Base-by-base conservation (phyloP, 768 basidiomycete genomes). In the Trametes punicea region DNA sequence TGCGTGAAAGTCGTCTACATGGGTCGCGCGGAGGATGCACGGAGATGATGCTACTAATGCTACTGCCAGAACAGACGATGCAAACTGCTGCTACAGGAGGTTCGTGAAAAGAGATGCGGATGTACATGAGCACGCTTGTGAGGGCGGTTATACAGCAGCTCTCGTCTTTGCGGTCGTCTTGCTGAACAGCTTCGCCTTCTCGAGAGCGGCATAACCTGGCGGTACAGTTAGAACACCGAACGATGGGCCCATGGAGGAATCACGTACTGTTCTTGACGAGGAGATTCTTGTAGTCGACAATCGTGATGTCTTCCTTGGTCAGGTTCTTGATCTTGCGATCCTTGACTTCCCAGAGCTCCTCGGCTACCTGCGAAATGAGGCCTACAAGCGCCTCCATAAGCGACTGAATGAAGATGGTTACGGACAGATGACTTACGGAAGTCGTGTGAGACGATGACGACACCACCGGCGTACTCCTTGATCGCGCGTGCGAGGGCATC, bases 381-480 rank as follows among this genome's bases (percentile, higher is more conserved):
- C 90, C 90, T 92, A 64, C 6, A 56, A 34, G 48, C 25, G 46
- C 10, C 33, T 5, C 48, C 26, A 33, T 64, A 7, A 63, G 55
- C n/a, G 40, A 47, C 27, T 16, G 16, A n/a, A 29, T 30, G 26
- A 52, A 29, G 29, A 16, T n/a, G 47, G 20, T 2, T 2, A 16
- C 53, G 51, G 56, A 56, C 15, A 15, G 9, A 49, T 53, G 23
- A 82, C 88, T 62, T 65, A 91, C 96, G 90, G 89, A 99, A 99
- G 74, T 99, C 96, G 77, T 98, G 97, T 45, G 95, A 98, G 61
- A 99, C 97, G 70, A 99, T 98, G 64, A 98, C 97, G 36, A 99
- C 97, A 66, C 97, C 96, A 57, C 97, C 97, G 67, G 91, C 88
- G 70, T 92, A 99, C 68, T 90, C 91, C 72, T 96, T 97, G 80